Base-by-base conservation (phyloP, 805 yeast genomes). In the Candida maesae region DNA sequence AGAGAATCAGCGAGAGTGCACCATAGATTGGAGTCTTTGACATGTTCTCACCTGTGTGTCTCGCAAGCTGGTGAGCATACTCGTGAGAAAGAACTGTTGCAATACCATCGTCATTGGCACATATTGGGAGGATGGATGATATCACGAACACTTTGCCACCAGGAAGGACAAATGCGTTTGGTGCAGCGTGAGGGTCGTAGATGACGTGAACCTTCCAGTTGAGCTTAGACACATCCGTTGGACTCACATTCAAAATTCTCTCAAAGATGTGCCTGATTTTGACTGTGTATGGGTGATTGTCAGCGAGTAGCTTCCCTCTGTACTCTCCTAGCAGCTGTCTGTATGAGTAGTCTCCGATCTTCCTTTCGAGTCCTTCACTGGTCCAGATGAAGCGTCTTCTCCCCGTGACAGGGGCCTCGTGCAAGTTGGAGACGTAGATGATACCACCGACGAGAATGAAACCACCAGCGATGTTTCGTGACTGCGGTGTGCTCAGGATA, bases 61-160 rank as follows among this genome's bases (percentile, higher is more conserved):
- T 80, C 8, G 96, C 96, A 50, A 93, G 68, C 60, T 89, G 95
- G 65, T 93, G 99, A 0, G 96, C 90, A 41, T 90, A 76, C 55
- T 93, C 99, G 60, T 93, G 99, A 0, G 95, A 70, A 34, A 93
- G 66, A 3, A 93, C 96, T 0, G 98, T 89, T n/a, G 98, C 98
- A 33, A 93, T 64, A 2, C 96, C 97, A 59, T 88, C 95, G 38
- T 88, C 95, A 56, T 85, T 80, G 19, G 67, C 65, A 60, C 95
- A 82, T 23, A 93, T 76, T 2, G 85, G 84, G 35, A 93, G 59
- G 30, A 93, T 86, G 9, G 85, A 77, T 34, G 82, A 71, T 56
- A 85, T 87, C 15, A 93, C 89, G 64, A 93, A 93, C 32, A 93
- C 95, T 61, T 90, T 90, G 6, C 99, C 99, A 46, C 93, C 91